These are phyloP conservation scores for Ophiostoma ips DNA, from an alignment of 2,329 filamentous ascomycete genomes.

Conservation along the genomic window DNA sequence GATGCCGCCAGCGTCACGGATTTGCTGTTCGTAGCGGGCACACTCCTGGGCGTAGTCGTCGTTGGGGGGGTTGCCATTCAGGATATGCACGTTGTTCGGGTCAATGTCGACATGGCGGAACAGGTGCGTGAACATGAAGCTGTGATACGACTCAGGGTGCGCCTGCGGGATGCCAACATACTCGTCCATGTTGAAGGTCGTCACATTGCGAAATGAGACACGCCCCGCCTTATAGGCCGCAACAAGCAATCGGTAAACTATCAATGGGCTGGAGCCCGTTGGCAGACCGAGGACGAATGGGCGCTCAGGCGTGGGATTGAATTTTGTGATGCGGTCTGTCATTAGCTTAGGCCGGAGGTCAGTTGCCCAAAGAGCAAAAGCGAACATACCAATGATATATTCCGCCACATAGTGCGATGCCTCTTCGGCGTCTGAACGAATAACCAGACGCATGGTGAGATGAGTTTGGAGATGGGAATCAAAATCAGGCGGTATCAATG, in stretches of 20 bases:
- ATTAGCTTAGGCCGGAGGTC: slow-evolving; percentile 22
- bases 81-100: slow-evolving; percentile 54
- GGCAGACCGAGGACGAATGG: slow-evolving; percentile 61
- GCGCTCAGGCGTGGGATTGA: slow-evolving; percentile 45
- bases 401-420: slow-evolving; percentile 56
- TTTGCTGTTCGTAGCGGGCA: slow-evolving; percentile 55
- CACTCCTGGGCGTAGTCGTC: slow-evolving; percentile 44
- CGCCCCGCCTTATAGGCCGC: slow-evolving; percentile 42
- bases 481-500: too few species aligned
- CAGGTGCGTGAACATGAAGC: slow-evolving; percentile 71
- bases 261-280: slow-evolving; percentile 55
- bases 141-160: slow-evolving; percentile 64
- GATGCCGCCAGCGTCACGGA: slow-evolving; percentile 54
- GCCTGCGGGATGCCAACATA: slow-evolving; percentile 59
- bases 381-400: slow-evolving; percentile 44
- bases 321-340: slow-evolving; percentile 44
- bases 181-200: slow-evolving; percentile 59
- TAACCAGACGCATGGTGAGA: slow-evolving; percentile 52
- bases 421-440: slow-evolving; percentile 45
- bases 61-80: slow-evolving; percentile 52
- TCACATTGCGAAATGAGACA: slow-evolving; percentile 44
- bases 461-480: not conserved
- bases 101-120: slow-evolving; percentile 60
- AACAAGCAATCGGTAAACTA: slow-evolving; percentile 55
- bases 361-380: too few species aligned